These are phyloP conservation scores for Trichoderma lentiforme DNA, from an alignment of 2,329 filamentous ascomycete species.

Conservation along the genomic window DNA sequence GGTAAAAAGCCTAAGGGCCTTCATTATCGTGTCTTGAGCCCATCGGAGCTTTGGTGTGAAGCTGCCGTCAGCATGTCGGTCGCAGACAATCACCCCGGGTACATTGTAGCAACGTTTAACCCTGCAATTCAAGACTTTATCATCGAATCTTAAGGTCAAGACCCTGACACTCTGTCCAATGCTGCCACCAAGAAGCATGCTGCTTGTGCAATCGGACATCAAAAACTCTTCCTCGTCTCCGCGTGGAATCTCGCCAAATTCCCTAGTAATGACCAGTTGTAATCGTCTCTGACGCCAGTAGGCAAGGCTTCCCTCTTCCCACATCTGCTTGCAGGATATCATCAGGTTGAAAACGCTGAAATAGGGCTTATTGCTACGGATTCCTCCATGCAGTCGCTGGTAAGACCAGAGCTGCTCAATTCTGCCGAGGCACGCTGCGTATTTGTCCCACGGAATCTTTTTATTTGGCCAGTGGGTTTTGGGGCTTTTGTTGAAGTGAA, in stretches of 20 bases:
- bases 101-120: background rate
- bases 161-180: background rate
- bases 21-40: conserved; percentile 8
- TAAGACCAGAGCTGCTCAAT: background rate
- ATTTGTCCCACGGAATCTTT: background rate
- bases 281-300: background rate
- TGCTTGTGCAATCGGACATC: background rate
- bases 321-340: background rate
- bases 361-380: background rate
- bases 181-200: background rate
- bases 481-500: background rate
- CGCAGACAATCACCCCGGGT: background rate
- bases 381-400: background rate
- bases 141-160: conserved; percentile 7
- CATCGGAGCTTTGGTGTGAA: conserved; percentile 6
- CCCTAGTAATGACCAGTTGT: background rate
- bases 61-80: background rate
- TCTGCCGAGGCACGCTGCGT: background rate
- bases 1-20: background rate
- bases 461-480: background rate
- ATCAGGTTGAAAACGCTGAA: background rate
- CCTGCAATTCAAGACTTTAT: conserved; percentile 4
- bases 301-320: conserved; percentile 4
- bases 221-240: background rate
- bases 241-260: background rate